Percentiles rank a stretch among this genome's conserved stretches.
Conservation (phyloP, 2,329 filamentous ascomycete genomes). For the Mycosphaerella sp. region DNA sequence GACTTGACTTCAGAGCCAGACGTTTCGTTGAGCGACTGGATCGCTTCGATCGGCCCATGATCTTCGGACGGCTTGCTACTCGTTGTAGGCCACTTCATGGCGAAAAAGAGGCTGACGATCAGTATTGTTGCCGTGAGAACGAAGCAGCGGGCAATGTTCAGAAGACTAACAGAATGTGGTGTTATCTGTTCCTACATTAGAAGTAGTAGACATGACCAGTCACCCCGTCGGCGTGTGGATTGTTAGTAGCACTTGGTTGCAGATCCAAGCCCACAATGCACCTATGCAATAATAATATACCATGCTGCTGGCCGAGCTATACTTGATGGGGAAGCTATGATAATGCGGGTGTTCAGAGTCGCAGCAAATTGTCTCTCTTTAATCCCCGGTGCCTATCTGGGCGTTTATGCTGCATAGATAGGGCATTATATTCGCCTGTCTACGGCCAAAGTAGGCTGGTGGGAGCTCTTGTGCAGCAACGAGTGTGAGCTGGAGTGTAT, state of each 20-base stretch:
- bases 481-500: no score
- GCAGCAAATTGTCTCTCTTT: no score
- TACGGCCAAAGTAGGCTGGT: no score
- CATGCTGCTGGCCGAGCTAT: no score
- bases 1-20: slow-evolving; percentile 6
- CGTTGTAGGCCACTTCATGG: background rate
- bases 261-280: no score
- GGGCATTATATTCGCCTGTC: no score
- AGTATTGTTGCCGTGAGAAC: background rate
- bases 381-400: no score
- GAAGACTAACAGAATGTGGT: background rate
- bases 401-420: no score
- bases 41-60: background rate
- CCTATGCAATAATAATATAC: no score
- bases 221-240: background rate
- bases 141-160: background rate
- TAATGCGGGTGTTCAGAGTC: no score
- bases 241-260: slow-evolving; percentile 3
- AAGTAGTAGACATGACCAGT: background rate
- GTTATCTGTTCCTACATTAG: background rate
- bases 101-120: background rate
- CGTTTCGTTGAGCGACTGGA: background rate
- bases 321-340: background rate
- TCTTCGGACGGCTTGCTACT: background rate
- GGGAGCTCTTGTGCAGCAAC: no score